These are phyloP conservation scores for Cladosporium sp. DNA, from an alignment of 2,329 filamentous ascomycete genomes.

Conservation along the genomic window DNA sequence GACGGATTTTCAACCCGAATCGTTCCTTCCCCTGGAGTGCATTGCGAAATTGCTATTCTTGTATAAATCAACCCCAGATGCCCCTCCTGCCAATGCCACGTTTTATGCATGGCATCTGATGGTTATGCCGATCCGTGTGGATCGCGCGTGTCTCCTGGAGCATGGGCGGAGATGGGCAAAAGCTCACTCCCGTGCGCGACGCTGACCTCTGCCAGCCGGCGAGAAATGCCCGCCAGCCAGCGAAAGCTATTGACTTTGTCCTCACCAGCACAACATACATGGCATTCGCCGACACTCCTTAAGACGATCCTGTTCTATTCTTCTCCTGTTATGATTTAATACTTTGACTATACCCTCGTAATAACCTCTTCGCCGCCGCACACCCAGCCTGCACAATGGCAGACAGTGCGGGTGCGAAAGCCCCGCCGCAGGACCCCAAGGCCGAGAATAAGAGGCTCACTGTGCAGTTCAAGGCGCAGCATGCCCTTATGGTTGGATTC, in stretches of 20 bases:
- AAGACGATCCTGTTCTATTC: not conserved
- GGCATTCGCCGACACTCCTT: slow-evolving; percentile 8
- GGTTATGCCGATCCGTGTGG: slow-evolving; percentile 2
- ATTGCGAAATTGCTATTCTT: not conserved
- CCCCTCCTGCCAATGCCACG: not conserved
- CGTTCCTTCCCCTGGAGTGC: too few relatives aligned
- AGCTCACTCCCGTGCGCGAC: slow-evolving; percentile 1
- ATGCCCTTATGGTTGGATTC: slow-evolving; percentile 56
- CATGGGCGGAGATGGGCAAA: not conserved
- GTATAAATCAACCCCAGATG: not conserved
- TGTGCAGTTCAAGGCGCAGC: slow-evolving; percentile 50
- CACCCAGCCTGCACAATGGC: slow-evolving; percentile 9
- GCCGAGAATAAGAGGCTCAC: slow-evolving; percentile 38
- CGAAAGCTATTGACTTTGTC: not conserved
- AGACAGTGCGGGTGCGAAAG: slow-evolving; percentile 4
- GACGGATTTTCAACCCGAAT: too few relatives aligned
- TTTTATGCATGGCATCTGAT: not conserved
- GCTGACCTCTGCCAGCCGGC: not conserved
- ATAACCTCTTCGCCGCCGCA: not conserved
- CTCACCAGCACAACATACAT: not conserved
- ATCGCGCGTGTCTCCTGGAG: not conserved
- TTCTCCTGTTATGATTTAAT: slow-evolving; percentile 9
- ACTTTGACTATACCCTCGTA: not conserved
- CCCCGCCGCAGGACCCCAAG: slow-evolving; percentile 21
- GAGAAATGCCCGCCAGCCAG: slow-evolving; percentile 3